These are phyloP conservation scores for Quercus suber DNA, from an alignment of 306 rosid species.

Conservation along the genomic window DNA sequence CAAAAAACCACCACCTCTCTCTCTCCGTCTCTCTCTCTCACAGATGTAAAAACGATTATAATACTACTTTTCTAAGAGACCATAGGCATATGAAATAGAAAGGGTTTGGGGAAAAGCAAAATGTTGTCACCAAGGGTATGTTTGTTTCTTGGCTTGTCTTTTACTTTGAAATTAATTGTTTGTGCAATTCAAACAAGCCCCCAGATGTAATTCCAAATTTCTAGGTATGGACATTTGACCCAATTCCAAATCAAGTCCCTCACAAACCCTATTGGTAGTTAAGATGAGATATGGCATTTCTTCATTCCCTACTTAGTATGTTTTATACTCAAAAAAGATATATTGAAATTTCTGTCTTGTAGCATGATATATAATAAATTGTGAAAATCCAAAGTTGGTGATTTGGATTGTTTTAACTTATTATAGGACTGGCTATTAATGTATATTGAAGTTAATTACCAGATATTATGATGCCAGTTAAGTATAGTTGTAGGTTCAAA, in stretches of 20 bases:
- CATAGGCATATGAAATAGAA: conserved; percentile 29
- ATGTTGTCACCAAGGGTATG: conserved; percentile 71
- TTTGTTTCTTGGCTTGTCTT: conserved; percentile 58
- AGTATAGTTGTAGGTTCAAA: background rate
- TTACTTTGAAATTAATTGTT: conserved; percentile 19
- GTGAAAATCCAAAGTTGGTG: no score
- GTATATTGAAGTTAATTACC: no score
- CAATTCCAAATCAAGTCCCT: conserved; percentile 6
- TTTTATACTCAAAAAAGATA: background rate
- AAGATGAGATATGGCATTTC: background rate
- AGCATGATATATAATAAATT: no score
- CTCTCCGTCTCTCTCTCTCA: conserved; percentile 33
- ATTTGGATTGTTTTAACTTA: no score
- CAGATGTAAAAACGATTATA: background rate
- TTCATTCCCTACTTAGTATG: background rate
- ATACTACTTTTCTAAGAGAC: background rate
- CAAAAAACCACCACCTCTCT: conserved; percentile 27
- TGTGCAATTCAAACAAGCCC: conserved; percentile 12
- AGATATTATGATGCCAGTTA: no score
- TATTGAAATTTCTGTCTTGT: background rate
- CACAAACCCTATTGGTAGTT: background rate
- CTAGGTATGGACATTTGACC: conserved; percentile 3
- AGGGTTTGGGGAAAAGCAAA: conserved; percentile 66
- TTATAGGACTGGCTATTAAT: no score
- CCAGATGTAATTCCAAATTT: conserved; percentile 5